These are phyloP conservation scores for Fusarium ambrosium DNA, from an alignment of 2,329 filamentous ascomycete species.

Conservation along the genomic window DNA sequence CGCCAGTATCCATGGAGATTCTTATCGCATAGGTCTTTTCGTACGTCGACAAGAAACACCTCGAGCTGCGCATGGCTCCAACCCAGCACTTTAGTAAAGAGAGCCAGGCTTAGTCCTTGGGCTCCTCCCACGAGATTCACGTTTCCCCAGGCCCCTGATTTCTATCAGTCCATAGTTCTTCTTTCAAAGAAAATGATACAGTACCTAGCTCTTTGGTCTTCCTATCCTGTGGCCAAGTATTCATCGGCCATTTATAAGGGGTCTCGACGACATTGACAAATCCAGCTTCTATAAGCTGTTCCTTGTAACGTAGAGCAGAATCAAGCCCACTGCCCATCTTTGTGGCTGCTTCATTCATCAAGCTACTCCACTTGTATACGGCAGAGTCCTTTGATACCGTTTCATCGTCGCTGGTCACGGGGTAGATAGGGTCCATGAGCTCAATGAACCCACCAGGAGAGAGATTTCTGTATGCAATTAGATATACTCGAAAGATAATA, in stretches of 20 bases:
- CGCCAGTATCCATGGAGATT: conserved; percentile 11
- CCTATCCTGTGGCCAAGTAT: conserved; percentile 25
- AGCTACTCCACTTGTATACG: conserved; percentile 30
- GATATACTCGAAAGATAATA: too few relatives aligned
- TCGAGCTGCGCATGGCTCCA: conserved; percentile 9
- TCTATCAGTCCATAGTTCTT: not conserved
- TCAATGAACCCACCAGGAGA: conserved; percentile 30
- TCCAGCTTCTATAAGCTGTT: conserved; percentile 21
- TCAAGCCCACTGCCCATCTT: conserved; percentile 13
- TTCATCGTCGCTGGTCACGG: conserved; percentile 19
- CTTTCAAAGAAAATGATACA: not conserved
- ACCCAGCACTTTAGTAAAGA: conserved; percentile 21
- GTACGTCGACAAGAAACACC: conserved; percentile 10
- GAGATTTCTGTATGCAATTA: conserved; percentile 16
- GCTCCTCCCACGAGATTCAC: conserved; percentile 21
- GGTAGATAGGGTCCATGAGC: conserved; percentile 29
- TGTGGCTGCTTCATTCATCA: conserved; percentile 19
- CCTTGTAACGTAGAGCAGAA: conserved; percentile 22
- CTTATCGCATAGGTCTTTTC: conserved; percentile 11
- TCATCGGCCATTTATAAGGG: conserved; percentile 29
- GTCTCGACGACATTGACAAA: conserved; percentile 27
- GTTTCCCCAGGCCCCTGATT: conserved; percentile 20
- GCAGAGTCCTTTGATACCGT: conserved; percentile 22
- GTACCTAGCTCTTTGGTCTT: conserved; percentile 22
- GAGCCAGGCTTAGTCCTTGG: conserved; percentile 9